Evolutionary conservation across 1,284 basidiomycete genomes (phyloP).

Genomic region (Fomitopsis betulina): DNA sequence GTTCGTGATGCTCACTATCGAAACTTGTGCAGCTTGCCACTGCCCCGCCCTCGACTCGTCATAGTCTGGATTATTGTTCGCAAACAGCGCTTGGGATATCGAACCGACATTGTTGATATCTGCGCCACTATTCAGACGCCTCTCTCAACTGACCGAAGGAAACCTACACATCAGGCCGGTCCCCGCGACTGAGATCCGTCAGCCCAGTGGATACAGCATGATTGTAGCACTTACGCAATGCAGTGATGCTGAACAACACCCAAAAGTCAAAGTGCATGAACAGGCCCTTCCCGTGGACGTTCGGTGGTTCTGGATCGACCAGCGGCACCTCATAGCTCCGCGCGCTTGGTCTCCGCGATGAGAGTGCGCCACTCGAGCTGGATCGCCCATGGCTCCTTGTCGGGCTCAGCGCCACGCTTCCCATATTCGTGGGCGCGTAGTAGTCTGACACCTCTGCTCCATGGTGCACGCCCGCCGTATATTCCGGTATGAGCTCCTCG

Average conservation of each 20-base stretch:
- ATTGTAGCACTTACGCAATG: slow-evolving; percentile 49
- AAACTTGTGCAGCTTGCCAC: slow-evolving; percentile 86
- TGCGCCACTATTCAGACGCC: slow-evolving; percentile 21
- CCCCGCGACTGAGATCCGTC: slow-evolving; percentile 60
- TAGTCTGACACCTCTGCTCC: slow-evolving; percentile 18
- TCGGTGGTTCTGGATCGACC: slow-evolving; percentile 20
- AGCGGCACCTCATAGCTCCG: not conserved
- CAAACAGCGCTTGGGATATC: slow-evolving; percentile 82
- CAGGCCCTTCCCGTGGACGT: slow-evolving; percentile 47
- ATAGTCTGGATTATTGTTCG: slow-evolving; percentile 58
- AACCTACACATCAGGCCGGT: slow-evolving; percentile 83
- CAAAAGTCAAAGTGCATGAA: slow-evolving; percentile 63
- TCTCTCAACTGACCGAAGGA: not conserved
- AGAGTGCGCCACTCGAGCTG: slow-evolving; percentile 19
- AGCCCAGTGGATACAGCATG: not conserved
- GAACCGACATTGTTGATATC: slow-evolving; percentile 96
- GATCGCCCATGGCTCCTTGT: slow-evolving; percentile 17
- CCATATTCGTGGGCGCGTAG: slow-evolving; percentile 17
- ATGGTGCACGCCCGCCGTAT: slow-evolving; percentile 7
- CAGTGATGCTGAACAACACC: slow-evolving; percentile 67
- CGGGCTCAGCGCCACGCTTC: slow-evolving; percentile 24
- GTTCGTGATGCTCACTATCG: slow-evolving; percentile 81
- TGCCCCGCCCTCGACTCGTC: slow-evolving; percentile 63
- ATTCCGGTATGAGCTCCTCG: slow-evolving; percentile 8
- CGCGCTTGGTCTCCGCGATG: slow-evolving; percentile 10